Evolutionary conservation across 495 filamentous ascomycete genomes (phyloP), one percentile per base, ranked within the genome.

Genomic region (Trichocladium antarcticum): DNA sequence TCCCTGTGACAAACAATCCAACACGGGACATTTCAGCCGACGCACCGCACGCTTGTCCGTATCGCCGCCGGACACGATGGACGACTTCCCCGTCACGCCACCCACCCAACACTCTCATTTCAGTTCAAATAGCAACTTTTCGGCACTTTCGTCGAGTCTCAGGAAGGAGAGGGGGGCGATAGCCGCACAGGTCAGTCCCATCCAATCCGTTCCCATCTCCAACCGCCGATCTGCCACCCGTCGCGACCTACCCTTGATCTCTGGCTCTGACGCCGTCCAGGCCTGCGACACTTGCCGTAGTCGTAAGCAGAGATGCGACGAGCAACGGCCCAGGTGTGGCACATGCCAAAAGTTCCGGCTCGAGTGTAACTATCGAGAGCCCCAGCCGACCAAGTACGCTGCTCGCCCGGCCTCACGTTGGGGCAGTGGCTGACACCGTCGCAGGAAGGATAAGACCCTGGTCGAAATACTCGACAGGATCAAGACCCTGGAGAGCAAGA

Each of bases 241-340:
- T 27, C 20, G 2, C 44, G 8, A n/a, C n/a, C 19, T 0, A n/a
- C 12, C 44, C 15, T 15, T 21, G n/a, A n/a, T n/a, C n/a, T n/a
- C n/a, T n/a, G n/a, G n/a, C n/a, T n/a, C 17, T 15, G 15, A 10
- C 35, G 3, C 40, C 24, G 15, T 17, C 22, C 47, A 58, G 85
- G 87, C 56, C 20, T 94, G 87, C 66, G 85, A 89, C 68, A 92
- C 86, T 24, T 94, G 87, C 61, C 74, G 87, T 42, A 71, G 76
- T 39, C 77, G 87, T 31, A 94, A 94, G 74, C 89, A 92, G 65
- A 89, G 86, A 69, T 94, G 87, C 62, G 87, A 92, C 61, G 87
- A 94, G 61, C 76, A 79, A 60, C 83, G 89, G 58, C 87, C 87
- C 35, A 81, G 81, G 63, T 94, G 87, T 78, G 59, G 69, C 51